Conservation (phyloP, 208 protist species). For the Leishmania aethiopica region DNA sequence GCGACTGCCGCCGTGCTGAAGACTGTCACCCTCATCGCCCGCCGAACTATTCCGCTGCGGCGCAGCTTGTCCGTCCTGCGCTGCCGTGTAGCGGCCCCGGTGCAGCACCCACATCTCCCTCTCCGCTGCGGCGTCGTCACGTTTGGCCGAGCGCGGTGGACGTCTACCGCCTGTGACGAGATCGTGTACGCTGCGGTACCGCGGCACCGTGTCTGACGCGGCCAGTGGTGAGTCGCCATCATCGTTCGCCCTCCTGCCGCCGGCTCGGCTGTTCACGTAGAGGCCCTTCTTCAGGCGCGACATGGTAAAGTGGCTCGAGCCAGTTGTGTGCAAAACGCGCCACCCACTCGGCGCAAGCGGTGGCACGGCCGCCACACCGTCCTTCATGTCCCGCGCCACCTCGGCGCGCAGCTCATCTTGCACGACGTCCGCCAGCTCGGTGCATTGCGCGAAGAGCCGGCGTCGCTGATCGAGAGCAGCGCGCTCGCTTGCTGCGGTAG, state of each 20-base stretch:
- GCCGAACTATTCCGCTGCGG: neutral
- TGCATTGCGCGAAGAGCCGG: slow-evolving; percentile 18
- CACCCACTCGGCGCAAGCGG: slow-evolving; percentile 73
- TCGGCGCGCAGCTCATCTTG: slow-evolving; percentile 67
- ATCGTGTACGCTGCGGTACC: slow-evolving; percentile 73
- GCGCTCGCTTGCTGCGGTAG: slow-evolving; percentile 5
- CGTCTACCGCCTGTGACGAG: slow-evolving; percentile 7
- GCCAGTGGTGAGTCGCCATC: neutral
- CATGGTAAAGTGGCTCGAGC: slow-evolving; percentile 72
- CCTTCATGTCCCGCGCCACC: slow-evolving; percentile 62
- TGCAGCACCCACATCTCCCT: slow-evolving; percentile 12
- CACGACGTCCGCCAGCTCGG: slow-evolving; percentile 24
- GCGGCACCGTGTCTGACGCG: slow-evolving; percentile 11
- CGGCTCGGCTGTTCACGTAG: neutral
- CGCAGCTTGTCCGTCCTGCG: neutral
- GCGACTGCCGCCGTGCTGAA: neutral
- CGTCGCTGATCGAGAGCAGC: slow-evolving; percentile 18
- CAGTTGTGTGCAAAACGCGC: slow-evolving; percentile 58
- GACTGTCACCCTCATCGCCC: neutral
- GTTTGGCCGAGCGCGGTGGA: neutral
- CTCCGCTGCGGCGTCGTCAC: neutral
- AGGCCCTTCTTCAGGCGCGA: slow-evolving; percentile 6
- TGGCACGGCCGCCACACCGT: slow-evolving; percentile 71
- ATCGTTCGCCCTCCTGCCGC: neutral
- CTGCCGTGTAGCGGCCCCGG: slow-evolving; percentile 3